Base-by-base conservation (phyloP, 192 early-diverging fungal genomes). In the Coemansia sp. region DNA sequence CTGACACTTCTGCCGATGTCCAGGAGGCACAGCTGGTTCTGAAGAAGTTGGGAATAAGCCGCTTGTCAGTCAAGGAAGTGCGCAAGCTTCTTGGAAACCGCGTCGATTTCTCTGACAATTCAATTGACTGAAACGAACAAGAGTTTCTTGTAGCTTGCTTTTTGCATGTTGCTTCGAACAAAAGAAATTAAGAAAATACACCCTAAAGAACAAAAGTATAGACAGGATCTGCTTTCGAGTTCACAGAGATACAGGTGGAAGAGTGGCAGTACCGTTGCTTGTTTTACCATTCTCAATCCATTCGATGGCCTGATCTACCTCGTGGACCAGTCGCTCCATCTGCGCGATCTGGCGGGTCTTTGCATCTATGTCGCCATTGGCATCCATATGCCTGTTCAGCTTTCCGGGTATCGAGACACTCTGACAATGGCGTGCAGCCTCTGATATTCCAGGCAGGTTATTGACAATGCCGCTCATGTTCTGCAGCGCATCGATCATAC, bases 261-360 rank as follows among this genome's bases (percentile, higher is more conserved):
- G 28, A 16, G 26, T 51, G 21, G 23, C 16, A 57, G 55, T 20
- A 1, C 18, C 20, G 7, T 18, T 7, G 25, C 30, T 57, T 15
- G n/a, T 34, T 57, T 34, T 57, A n/a, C 30, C 55, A 20, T 30
- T 34, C 25, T 57, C 51, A n/a, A 64, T 46, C 66, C 61, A 59
- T 42, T 65, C 66, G 9, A 61, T 55, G 8, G 71, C 51, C 49
- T 69, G 70, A 12, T 78, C 70, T 3, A 68, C 75, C 28, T 78
- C 55, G 29, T 78, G 75, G 20, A 72, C 69, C 39, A 72, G 48
- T 9, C 60, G 16, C 46, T 78, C 75, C 66, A 78, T 78, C 70
- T 72, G 75, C 8, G 70, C 67, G 37, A 78, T 61, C 34, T 63
- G 63, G 7, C 75, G 62, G 12, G 64, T 29, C 34, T 55, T 68